A percentile compares a stretch with the other conserved stretches of the same genome.
Evolutionary conservation across 148 eudicot species (phyloP).

Genomic region (Drosera capensis): DNA sequence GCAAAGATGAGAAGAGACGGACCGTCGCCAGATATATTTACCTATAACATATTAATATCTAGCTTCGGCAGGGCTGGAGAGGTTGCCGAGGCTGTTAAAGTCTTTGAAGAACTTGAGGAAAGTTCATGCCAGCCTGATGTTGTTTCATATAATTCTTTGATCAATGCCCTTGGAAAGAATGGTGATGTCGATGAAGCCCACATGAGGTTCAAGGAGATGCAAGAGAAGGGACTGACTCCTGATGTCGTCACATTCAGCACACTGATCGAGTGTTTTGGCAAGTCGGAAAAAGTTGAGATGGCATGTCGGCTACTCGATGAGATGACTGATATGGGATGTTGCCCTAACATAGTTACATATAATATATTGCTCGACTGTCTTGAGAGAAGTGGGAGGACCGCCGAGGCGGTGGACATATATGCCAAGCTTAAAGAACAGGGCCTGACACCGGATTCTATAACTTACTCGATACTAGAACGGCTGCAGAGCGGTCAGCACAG

Average conservation of each 20-base stretch:
- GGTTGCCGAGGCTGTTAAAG: slow-evolving; percentile 59
- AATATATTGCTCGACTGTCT: slow-evolving; percentile 84
- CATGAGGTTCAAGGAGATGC: slow-evolving; percentile 87
- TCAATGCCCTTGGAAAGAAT: slow-evolving; percentile 81
- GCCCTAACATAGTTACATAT: slow-evolving; percentile 81
- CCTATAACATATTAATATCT: slow-evolving; percentile 74
- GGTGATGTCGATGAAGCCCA: slow-evolving; percentile 93
- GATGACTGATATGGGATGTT: slow-evolving; percentile 73
- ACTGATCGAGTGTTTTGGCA: slow-evolving; percentile 90
- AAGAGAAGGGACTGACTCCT: slow-evolving; percentile 75
- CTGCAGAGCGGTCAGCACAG: slow-evolving; percentile 61
- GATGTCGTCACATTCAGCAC: slow-evolving; percentile 91
- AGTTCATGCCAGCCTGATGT: slow-evolving; percentile 63
- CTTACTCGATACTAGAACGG: slow-evolving; percentile 64
- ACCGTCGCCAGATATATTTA: slow-evolving; percentile 63
- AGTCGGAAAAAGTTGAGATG: slow-evolving; percentile 83
- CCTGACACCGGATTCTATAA: slow-evolving; percentile 70
- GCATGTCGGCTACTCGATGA: slow-evolving; percentile 72
- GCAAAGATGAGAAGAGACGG: slow-evolving; percentile 69
- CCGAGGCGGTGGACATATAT: slow-evolving; percentile 83
- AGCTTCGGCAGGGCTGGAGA: slow-evolving; percentile 76
- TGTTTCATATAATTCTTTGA: slow-evolving; percentile 75
- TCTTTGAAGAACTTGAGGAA: slow-evolving; percentile 79
- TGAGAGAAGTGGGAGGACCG: slow-evolving; percentile 64
- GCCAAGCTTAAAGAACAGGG: slow-evolving; percentile 77